These are phyloP conservation scores for Dactylis glomerata DNA, from an alignment of 176 grass and related monocot genomes.

Conservation along the genomic window DNA sequence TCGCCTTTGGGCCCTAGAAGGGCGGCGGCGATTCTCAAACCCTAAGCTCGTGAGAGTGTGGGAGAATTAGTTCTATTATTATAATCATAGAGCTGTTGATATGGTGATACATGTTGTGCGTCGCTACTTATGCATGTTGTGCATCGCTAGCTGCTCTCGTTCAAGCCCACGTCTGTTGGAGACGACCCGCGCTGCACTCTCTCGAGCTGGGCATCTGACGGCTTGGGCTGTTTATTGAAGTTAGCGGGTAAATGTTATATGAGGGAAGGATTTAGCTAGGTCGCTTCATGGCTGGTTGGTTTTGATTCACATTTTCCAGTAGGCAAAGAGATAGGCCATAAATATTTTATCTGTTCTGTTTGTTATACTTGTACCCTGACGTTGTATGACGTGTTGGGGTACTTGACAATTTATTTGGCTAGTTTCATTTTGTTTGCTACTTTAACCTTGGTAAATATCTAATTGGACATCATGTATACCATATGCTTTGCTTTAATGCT, in stretches of 20 bases:
- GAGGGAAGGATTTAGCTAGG: background rate
- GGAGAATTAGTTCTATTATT: no score
- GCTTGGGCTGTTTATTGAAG: background rate
- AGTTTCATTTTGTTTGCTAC: background rate
- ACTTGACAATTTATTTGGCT: background rate
- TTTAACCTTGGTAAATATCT: background rate
- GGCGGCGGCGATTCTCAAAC: no score
- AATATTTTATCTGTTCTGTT: background rate
- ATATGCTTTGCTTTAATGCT: background rate
- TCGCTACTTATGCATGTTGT: no score
- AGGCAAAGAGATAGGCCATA: background rate
- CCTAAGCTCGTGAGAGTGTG: no score
- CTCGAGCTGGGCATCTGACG: no score
- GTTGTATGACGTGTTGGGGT: background rate
- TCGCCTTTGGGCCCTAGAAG: no score
- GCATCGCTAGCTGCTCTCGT: no score
- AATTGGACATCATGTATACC: background rate
- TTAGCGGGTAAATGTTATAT: background rate
- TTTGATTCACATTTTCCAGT: background rate
- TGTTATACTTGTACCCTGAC: background rate
- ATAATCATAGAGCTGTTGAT: no score
- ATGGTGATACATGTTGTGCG: no score
- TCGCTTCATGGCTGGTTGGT: background rate
- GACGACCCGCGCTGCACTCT: no score
- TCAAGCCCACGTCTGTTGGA: no score